Conservation (phyloP, 805 yeast species). For the Candida fluviatilis region DNA sequence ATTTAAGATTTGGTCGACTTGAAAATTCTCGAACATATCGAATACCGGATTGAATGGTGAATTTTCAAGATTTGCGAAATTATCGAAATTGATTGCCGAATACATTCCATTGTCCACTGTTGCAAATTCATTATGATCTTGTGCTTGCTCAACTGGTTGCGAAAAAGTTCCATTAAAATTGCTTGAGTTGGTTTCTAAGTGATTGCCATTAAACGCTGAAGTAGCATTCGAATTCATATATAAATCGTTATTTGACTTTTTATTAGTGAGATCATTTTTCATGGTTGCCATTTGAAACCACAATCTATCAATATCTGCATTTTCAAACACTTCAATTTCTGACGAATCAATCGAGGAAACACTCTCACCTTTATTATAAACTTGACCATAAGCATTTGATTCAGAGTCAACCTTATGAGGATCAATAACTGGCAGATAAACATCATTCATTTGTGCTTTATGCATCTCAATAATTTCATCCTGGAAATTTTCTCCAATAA, state of each 20-base stretch:
- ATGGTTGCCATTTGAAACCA: slow-evolving; percentile 27
- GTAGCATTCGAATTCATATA: background rate
- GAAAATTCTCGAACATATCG: slow-evolving; percentile 6
- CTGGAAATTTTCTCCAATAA: background rate
- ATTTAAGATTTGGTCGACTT: slow-evolving; percentile 4
- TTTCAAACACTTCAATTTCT: slow-evolving; percentile 15
- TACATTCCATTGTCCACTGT: background rate
- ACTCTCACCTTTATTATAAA: background rate
- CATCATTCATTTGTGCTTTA: background rate
- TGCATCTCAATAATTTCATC: background rate
- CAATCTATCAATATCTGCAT: slow-evolving; percentile 30
- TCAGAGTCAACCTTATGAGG: background rate
- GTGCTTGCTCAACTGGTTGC: background rate
- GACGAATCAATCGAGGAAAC: background rate
- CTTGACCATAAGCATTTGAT: background rate
- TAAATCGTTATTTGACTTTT: background rate
- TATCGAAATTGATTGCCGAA: background rate
- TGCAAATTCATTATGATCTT: background rate
- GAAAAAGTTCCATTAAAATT: background rate
- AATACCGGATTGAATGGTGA: slow-evolving; percentile 3
- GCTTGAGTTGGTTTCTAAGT: background rate
- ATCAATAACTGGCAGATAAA: background rate
- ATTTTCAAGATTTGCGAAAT: background rate
- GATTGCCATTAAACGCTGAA: background rate
- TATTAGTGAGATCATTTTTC: slow-evolving; percentile 1